phyloP scores from a whole-genome alignment of 2,329 filamentous ascomycete genomes.

The Aspergillus sp. region DNA sequence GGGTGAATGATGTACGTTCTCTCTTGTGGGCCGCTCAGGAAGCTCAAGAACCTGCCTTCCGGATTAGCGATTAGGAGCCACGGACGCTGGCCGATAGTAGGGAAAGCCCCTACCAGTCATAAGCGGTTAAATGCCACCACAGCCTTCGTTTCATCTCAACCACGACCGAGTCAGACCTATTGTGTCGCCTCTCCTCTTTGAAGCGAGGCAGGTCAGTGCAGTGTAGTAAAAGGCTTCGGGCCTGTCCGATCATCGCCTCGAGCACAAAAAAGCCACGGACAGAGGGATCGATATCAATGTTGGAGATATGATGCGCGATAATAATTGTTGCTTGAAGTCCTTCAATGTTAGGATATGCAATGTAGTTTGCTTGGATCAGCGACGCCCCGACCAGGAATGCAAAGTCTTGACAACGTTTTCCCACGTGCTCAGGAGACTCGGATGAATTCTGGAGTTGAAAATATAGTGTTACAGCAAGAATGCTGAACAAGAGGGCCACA shows the following conservation, averaged over 20 bases:
- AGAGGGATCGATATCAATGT: conserved; percentile 14
- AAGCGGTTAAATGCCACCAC: conserved; percentile 38
- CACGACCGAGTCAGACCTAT: conserved; percentile 15
- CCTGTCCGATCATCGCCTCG: conserved; percentile 21
- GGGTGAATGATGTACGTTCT: conserved; percentile 38
- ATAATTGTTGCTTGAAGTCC: conserved; percentile 28
- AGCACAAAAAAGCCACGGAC: conserved; percentile 18
- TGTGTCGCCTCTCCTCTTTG: conserved; percentile 9
- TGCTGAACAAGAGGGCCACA: conserved; percentile 27
- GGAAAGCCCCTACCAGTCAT: conserved; percentile 31
- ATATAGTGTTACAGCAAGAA: conserved; percentile 25
- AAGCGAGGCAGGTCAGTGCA: conserved; percentile 20
- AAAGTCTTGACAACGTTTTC: conserved; percentile 18
- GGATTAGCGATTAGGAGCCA: too few relatives aligned
- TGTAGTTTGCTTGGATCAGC: conserved; percentile 24
- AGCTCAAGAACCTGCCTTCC: conserved; percentile 27
- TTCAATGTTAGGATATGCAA: conserved; percentile 22
- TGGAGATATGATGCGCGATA: conserved; percentile 22
- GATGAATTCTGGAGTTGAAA: conserved; percentile 12
- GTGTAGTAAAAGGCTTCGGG: conserved; percentile 29
- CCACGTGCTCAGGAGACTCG: conserved; percentile 13
- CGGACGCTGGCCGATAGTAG: background rate
- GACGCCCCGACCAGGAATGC: conserved; percentile 23
- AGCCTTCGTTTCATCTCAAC: conserved; percentile 34
- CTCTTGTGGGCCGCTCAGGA: conserved; percentile 37